A percentile compares a stretch with the other conserved stretches of the same genome.
Evolutionary conservation across 176 grass and related monocot genomes (phyloP).

Genomic region (Eragrostis curvula): DNA sequence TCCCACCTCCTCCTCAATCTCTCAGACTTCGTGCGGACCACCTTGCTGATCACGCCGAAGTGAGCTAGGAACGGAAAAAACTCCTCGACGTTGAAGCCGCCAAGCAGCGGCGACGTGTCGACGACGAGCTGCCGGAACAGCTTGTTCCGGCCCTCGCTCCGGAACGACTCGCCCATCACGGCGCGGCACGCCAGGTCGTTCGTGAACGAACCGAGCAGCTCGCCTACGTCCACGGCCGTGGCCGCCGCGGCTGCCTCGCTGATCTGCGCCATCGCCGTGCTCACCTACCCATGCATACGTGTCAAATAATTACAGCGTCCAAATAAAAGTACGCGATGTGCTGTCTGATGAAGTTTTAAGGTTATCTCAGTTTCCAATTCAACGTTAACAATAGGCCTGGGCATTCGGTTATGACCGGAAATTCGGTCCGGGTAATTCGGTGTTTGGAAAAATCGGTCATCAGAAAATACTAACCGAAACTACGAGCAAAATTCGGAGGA

Average conservation of each 20-base stretch:
- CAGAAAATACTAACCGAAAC: too few relatives aligned
- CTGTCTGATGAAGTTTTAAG: too few relatives aligned
- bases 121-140: not conserved
- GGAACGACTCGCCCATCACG: slow-evolving; percentile 25
- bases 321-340: too few relatives aligned
- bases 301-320: too few relatives aligned
- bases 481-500: too few relatives aligned
- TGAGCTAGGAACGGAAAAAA: slow-evolving; percentile 40
- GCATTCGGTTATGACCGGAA: too few relatives aligned
- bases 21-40: slow-evolving; percentile 4
- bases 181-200: slow-evolving; percentile 42
- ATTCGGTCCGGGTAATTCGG: too few relatives aligned
- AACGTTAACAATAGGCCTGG: too few relatives aligned
- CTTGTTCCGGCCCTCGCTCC: not conserved
- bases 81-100: slow-evolving; percentile 34
- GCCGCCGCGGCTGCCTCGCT: not conserved
- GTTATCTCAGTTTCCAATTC: too few relatives aligned
- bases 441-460: too few relatives aligned
- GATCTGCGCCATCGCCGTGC: slow-evolving; percentile 8
- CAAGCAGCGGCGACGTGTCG: not conserved
- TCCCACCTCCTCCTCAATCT: slow-evolving; percentile 35
- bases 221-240: slow-evolving; percentile 21
- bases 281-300: not conserved
- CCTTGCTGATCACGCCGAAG: slow-evolving; percentile 22
- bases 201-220: slow-evolving; percentile 10